Evolutionary conservation across 164 flowering plant species (phyloP).

Genomic region (Macadamia integrifolia): DNA sequence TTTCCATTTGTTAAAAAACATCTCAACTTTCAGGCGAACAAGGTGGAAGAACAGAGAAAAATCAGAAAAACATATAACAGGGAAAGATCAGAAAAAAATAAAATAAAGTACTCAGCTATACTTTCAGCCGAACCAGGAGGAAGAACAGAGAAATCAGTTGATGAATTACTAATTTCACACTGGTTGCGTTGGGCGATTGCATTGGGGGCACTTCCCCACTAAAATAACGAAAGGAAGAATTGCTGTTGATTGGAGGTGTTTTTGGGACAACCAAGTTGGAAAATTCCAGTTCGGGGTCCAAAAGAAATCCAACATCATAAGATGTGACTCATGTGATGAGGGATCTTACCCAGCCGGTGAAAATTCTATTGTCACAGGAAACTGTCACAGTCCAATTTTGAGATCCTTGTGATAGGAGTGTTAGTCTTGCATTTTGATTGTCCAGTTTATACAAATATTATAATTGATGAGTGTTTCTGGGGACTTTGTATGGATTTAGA

Average conservation of each 20-base stretch:
- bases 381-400: too few species aligned
- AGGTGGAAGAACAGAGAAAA: too few species aligned
- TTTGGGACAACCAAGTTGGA: slow-evolving; percentile 51
- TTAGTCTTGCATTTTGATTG: too few species aligned
- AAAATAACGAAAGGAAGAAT: slow-evolving; percentile 77
- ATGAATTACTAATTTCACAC: slow-evolving; percentile 36
- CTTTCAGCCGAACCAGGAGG: too few species aligned
- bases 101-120: too few species aligned
- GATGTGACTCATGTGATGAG: slow-evolving; percentile 43
- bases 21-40: too few species aligned
- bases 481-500: not conserved
- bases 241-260: slow-evolving; percentile 35
- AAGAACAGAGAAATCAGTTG: too few species aligned
- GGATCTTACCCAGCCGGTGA: slow-evolving; percentile 56
- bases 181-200: slow-evolving; percentile 33
- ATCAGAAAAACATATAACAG: too few species aligned
- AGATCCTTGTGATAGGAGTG: too few species aligned
- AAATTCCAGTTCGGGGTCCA: slow-evolving; percentile 58
- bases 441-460: too few species aligned
- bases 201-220: slow-evolving; percentile 66
- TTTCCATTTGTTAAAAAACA: too few species aligned
- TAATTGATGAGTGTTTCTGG: not conserved
- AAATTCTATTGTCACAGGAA: slow-evolving; percentile 25
- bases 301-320: slow-evolving; percentile 72
- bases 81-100: too few species aligned